These are phyloP conservation scores for Zizania latifolia DNA, from an alignment of 176 grass and related monocot genomes.

Conservation along the genomic window DNA sequence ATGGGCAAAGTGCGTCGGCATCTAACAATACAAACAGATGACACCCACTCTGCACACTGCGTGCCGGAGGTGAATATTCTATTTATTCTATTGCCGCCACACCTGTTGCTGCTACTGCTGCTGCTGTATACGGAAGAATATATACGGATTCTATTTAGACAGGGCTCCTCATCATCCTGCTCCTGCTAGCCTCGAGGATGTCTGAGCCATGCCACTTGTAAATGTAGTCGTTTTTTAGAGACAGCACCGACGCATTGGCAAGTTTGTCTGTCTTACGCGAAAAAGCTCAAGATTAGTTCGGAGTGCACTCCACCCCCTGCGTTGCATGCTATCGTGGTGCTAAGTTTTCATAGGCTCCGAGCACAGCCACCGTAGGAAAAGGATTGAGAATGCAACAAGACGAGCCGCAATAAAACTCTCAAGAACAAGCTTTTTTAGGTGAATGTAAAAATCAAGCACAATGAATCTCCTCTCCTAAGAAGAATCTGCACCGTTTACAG, in stretches of 20 bases:
- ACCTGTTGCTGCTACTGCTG: no score
- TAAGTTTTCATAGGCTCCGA: no score
- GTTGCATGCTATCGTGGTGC: neutral
- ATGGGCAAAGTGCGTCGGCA: constrained; percentile 74
- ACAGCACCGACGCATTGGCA: neutral
- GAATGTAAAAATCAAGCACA: constrained; percentile 2
- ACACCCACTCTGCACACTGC: neutral
- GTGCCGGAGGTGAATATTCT: neutral
- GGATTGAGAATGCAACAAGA: no score
- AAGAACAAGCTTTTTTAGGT: no score
- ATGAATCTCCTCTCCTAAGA: neutral
- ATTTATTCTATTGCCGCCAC: constrained; percentile 33
- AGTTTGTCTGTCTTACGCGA: neutral
- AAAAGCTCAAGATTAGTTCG: neutral
- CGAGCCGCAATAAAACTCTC: no score
- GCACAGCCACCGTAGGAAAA: no score
- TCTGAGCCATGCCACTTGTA: neutral
- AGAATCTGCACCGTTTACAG: constrained; percentile 24
- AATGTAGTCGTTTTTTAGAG: neutral
- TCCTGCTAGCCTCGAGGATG: neutral
- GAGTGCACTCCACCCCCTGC: neutral
- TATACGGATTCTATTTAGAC: constrained; percentile 6
- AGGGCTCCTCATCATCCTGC: neutral
- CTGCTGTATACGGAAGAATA: constrained; percentile 9
- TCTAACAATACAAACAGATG: constrained; percentile 3